These are phyloP conservation scores for Russula lepida DNA, from an alignment of 768 basidiomycete species.

Conservation along the genomic window DNA sequence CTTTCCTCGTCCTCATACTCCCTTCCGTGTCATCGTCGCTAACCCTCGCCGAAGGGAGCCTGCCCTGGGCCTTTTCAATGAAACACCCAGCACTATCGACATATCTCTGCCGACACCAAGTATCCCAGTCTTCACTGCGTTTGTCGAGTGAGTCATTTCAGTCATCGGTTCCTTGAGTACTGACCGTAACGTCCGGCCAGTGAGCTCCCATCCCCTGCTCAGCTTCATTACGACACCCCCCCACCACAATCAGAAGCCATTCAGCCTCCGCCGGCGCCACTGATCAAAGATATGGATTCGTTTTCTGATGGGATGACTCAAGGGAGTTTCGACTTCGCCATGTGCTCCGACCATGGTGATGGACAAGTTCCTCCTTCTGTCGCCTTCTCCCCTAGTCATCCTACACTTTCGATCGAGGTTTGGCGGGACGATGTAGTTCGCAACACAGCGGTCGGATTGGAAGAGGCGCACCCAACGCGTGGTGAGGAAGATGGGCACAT, in stretches of 20 bases:
- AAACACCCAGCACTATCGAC: slow-evolving; percentile 20
- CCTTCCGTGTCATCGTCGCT: background rate
- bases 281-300: slow-evolving; percentile 47
- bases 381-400: slow-evolving; percentile 22
- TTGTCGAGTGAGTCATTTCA: slow-evolving; percentile 14
- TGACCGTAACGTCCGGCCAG: background rate
- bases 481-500: slow-evolving; percentile 1
- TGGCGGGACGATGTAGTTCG: slow-evolving; percentile 38
- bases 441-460: slow-evolving; percentile 3
- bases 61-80: slow-evolving; percentile 19
- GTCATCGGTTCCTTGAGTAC: background rate
- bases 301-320: slow-evolving; percentile 51
- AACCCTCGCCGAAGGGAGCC: slow-evolving; percentile 10
- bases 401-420: slow-evolving; percentile 30
- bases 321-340: slow-evolving; percentile 44
- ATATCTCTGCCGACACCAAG: slow-evolving; percentile 16
- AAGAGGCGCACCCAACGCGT: background rate
- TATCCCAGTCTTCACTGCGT: background rate
- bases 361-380: slow-evolving; percentile 6
- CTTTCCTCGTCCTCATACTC: background rate
- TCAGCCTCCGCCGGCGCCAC: slow-evolving; percentile 35
- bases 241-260: slow-evolving; percentile 21
- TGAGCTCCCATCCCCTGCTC: slow-evolving; percentile 7
- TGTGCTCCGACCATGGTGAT: slow-evolving; percentile 22
- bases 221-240: slow-evolving; percentile 6